These are phyloP conservation scores for Plasmopara viticola DNA, from an alignment of 352 stramenopile species.

Conservation along the genomic window DNA sequence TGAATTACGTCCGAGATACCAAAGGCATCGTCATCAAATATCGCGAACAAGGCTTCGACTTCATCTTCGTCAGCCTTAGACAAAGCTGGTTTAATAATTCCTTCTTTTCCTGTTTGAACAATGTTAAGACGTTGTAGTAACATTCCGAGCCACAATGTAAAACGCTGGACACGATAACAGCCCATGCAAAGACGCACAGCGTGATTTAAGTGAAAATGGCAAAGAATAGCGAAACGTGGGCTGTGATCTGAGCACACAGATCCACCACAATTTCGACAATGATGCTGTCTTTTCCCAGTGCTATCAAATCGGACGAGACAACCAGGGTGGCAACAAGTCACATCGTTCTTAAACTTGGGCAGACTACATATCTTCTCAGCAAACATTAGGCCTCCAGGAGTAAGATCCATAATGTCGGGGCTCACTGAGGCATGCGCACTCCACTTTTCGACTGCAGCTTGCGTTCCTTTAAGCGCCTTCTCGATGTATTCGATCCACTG, in stretches of 20 bases:
- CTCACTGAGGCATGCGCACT: conserved; percentile 21
- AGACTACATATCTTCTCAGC: conserved; percentile 48
- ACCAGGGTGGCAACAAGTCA: conserved; percentile 49
- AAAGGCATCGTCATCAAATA: conserved; percentile 50
- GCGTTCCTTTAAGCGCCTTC: conserved; percentile 38
- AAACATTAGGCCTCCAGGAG: conserved; percentile 53
- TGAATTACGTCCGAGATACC: conserved; percentile 78
- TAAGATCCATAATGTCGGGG: conserved; percentile 41
- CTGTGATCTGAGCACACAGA: conserved; percentile 80
- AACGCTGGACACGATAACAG: conserved; percentile 72
- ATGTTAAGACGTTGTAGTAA: conserved; percentile 53
- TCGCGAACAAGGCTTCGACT: conserved; percentile 39
- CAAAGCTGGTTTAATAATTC: conserved; percentile 28
- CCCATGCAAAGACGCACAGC: conserved; percentile 60
- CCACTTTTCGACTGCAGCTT: conserved; percentile 37
- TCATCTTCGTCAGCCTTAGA: conserved; percentile 56
- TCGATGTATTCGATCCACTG: conserved; percentile 79
- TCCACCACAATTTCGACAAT: conserved; percentile 76
- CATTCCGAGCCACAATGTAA: conserved; percentile 61
- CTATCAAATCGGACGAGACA: conserved; percentile 71
- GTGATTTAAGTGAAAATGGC: conserved; percentile 56
- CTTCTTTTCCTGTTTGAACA: conserved; percentile 32
- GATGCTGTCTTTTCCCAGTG: conserved; percentile 68
- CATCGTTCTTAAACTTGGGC: conserved; percentile 69
- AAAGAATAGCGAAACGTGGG: conserved; percentile 56